A percentile compares a stretch with the other conserved stretches of the same genome.
phyloP scores from a whole-genome alignment of 805 yeast genomes.

The Candida sithepensis region DNA sequence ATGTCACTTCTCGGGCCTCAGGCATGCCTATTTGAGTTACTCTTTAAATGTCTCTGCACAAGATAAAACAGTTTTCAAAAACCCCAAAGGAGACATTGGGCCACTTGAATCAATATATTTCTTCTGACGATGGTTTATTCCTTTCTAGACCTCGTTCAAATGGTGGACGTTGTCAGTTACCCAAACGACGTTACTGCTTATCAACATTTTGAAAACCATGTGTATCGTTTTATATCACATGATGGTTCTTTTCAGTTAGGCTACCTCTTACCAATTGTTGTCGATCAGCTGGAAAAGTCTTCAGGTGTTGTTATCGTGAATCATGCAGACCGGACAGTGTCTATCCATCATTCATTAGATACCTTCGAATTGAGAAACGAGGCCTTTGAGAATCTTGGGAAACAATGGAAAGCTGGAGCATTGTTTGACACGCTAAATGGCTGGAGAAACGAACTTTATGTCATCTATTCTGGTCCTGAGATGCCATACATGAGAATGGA shows the following conservation, averaged over 20 bases:
- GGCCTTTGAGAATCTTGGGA: slow-evolving; percentile 42
- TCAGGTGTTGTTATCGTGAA: slow-evolving; percentile 27
- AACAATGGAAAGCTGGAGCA: slow-evolving; percentile 34
- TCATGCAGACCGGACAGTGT: slow-evolving; percentile 24
- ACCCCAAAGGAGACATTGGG: no score
- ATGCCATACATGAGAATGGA: slow-evolving; percentile 68
- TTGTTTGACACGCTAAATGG: slow-evolving; percentile 45
- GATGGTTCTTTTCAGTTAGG: slow-evolving; percentile 35
- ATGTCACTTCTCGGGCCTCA: no score
- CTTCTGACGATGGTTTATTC: slow-evolving; percentile 6
- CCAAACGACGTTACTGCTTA: slow-evolving; percentile 16
- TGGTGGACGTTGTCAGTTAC: slow-evolving; percentile 32
- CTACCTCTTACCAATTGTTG: slow-evolving; percentile 34
- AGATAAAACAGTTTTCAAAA: no score
- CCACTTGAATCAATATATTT: no score
- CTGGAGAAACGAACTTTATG: slow-evolving; percentile 86
- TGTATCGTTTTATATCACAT: slow-evolving; percentile 36
- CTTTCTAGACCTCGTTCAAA: slow-evolving; percentile 25
- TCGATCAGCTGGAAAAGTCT: slow-evolving; percentile 22
- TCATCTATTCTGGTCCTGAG: slow-evolving; percentile 55
- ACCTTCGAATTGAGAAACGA: slow-evolving; percentile 39
- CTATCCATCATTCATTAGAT: slow-evolving; percentile 27
- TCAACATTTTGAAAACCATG: slow-evolving; percentile 13
- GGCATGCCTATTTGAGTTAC: no score
- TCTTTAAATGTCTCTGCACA: no score